phyloP scores from a whole-genome alignment of 495 filamentous ascomycete species.

The Tuber magnatum region DNA sequence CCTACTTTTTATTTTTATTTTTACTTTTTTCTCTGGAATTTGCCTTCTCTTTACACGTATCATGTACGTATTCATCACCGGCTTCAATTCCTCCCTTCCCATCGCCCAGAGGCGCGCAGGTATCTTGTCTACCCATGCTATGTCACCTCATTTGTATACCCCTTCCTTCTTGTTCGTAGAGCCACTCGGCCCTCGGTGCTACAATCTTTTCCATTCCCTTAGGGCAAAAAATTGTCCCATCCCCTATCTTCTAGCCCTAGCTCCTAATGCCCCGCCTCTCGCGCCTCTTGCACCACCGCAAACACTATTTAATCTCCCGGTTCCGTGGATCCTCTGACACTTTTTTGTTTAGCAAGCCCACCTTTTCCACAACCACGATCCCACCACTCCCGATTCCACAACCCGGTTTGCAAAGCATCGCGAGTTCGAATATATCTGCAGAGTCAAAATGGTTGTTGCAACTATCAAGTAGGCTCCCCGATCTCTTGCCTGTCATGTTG shows the following conservation, averaged over 20 bases:
- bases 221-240: not conserved
- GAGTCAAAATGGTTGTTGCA: conserved; percentile 64
- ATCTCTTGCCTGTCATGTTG: not conserved
- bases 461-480: conserved; percentile 67
- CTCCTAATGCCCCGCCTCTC: not conserved
- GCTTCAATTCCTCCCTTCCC: not conserved
- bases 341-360: conserved; percentile 14
- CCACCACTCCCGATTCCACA: conserved; percentile 14
- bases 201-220: not conserved
- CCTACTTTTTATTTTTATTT: too few species aligned
- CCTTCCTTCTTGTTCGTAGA: not conserved
- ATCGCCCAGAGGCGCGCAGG: not conserved
- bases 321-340: conserved; percentile 15
- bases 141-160: not conserved
- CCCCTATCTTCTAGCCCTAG: not conserved
- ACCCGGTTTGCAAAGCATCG: conserved; percentile 10
- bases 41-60: not conserved
- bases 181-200: not conserved
- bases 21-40: not conserved
- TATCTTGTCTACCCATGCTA: not conserved
- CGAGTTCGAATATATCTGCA: conserved; percentile 18
- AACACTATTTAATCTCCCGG: conserved; percentile 7
- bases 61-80: not conserved
- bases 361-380: conserved; percentile 20
- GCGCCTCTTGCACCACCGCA: conserved; percentile 10